Evolutionary conservation across 2,329 filamentous ascomycete species (phyloP), one percentile per base, ranked within the genome.

Genomic region (Colletotrichum filicis): DNA sequence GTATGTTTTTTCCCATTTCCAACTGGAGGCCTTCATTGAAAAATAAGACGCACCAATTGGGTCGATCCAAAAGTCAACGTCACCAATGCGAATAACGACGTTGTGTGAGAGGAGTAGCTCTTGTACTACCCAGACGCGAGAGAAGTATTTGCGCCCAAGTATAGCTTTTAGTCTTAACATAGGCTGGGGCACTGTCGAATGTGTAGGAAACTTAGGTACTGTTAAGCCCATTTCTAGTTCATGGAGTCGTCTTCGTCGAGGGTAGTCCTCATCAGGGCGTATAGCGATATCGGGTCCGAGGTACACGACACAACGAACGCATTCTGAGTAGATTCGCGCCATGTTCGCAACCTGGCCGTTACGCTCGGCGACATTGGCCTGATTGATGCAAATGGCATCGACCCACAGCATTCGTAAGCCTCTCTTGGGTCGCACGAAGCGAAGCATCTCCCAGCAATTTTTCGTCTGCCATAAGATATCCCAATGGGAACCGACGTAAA

Each of bases 401-500:
- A 79, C 75, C 79, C 78, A 80, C 9, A 80, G 37, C n/a, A 24
- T 59, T 1, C 60, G 49, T 1, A 30, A n/a, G 1, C 70, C 74
- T n/a, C 64, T 32, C 11, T 11, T 35, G 3, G 65, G 76, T 2
- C 75, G 73, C 1, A 78, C 37, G 35, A 62, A 71, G 3, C 30
- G 24, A 2, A 81, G 76, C 75, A 80, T 76, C 2, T 74, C 74
- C 60, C 62, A 71, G 67, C 79, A 81, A 53, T 81, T 82, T 5
- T 74, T 74, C 1, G 78, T 80, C 32, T 78, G 78, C 1, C 79
- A 66, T 2, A 78, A 46, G 1, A 81, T 68, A 52, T 81, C 78
- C 77, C 79, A 81, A 32, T 75, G 79, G 0, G 66, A 52, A 1
- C 79, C 79, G 35, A 79, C 28, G 46, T 72, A 65, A 4, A 70